Base-by-base conservation (phyloP, 192 early-diverging fungal species). In the Haplosporangium gracile region DNA sequence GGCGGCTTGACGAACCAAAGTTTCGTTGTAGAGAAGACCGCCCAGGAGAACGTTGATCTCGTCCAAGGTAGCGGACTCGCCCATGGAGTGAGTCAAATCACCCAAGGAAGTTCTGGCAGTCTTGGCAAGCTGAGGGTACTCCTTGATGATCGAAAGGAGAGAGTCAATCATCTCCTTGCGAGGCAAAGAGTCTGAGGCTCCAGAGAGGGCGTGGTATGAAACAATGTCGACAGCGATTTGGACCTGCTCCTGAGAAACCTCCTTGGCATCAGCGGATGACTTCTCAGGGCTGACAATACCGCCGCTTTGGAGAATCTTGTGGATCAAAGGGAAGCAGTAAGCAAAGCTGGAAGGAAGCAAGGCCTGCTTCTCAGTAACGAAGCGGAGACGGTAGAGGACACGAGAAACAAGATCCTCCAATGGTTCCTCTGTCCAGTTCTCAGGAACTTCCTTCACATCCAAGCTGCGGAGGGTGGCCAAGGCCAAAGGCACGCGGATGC, bases 331-430 rank as follows among this genome's bases (percentile, higher is more conserved):
- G 83, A 95, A 91, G 75, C 93, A 85, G 76, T 91, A 95, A 42
- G 90, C 89, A 84, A 96, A 94, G 38, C 92, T 93, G 8, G 93
- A 89, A 10, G 94, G 86, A 7, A 91, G 82, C 63, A 96, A 82
- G 18, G 92, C 89, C 47, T 87, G 75, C 55, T 83, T 80, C 63
- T 95, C 93, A 42, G 91, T 91, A 34, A 89, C 87, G 71, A 93
- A 90, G 45, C 95, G 92, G 76, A 95, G 89, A 6, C 94, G 91
- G 82, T 92, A 96, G 57, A 94, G 85, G 60, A 96, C 90, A 55
- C 94, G 93, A 45, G 91, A 88, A 11, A 92, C 91, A 63, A 93
- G 83, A 29, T 87, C 80, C 72, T 63, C 89, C 80, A 89, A 85
- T 42, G 84, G 89, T 75, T 88, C 91, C 70, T 88, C 83, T 49